These are phyloP conservation scores for Rachicladosporium sp. DNA, from an alignment of 2,329 filamentous ascomycete genomes.

Conservation along the genomic window DNA sequence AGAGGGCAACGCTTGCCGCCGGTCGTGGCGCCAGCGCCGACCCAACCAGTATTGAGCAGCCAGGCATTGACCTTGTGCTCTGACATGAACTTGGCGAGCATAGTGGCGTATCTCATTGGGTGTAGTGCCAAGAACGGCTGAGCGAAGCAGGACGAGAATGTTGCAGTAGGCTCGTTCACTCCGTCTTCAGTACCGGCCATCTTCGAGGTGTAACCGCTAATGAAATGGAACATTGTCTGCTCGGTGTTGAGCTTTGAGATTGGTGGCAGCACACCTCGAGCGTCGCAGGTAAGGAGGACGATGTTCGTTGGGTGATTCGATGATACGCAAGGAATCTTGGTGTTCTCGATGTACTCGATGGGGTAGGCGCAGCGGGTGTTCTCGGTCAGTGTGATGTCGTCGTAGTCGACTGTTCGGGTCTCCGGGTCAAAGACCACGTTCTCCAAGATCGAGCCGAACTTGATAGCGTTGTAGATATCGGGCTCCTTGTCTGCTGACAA, in stretches of 20 bases:
- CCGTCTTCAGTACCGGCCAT: conserved; percentile 99
- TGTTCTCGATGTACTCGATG: conserved; percentile 97
- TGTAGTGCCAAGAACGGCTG: conserved; percentile 98
- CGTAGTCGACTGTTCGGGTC: conserved; percentile 86
- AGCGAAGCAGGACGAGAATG: conserved; percentile 98
- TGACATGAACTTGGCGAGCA: conserved; percentile 97
- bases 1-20: conserved; percentile 93
- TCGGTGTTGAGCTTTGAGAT: conserved; percentile 92
- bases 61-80: conserved; percentile 91
- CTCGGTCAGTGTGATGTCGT: conserved; percentile 87
- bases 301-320: conserved; percentile 89
- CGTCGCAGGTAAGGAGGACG: conserved; percentile 94
- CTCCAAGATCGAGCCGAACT: conserved; percentile 92
- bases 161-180: conserved; percentile 91
- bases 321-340: conserved; percentile 93
- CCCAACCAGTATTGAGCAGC: conserved; percentile 98
- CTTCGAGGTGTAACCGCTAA: conserved; percentile 98
- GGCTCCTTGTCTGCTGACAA: conserved; percentile 98
- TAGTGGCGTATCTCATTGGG: conserved; percentile 97
- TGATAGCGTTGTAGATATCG: conserved; percentile 92
- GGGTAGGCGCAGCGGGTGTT: conserved; percentile 98
- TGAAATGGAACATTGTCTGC: conserved; percentile 99
- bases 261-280: conserved; percentile 88
- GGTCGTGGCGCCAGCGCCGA: conserved; percentile 78
- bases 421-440: conserved; percentile 95